A percentile compares a stretch with the other conserved stretches of the same genome.
Conservation (phyloP, 495 filamentous ascomycete species). For the Aspergillus nidulans region DNA sequence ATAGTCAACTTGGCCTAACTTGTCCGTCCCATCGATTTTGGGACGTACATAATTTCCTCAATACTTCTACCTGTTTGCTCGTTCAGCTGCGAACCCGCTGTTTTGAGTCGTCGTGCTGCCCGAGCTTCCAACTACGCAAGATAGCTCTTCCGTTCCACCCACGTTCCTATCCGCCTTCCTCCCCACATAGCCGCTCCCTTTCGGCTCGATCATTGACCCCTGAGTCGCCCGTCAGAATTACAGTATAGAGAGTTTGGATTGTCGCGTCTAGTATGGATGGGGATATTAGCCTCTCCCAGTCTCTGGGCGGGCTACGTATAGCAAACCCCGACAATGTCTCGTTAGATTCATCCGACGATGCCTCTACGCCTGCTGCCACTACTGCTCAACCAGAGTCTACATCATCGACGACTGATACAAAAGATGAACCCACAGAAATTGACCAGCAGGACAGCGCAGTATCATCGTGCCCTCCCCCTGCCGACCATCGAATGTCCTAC, state of each 20-base stretch:
- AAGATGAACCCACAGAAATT: slow-evolving; percentile 15
- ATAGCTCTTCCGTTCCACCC: slow-evolving; percentile 11
- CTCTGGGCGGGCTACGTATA: slow-evolving; percentile 90
- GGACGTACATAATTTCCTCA: slow-evolving; percentile 7
- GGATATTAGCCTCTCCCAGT: slow-evolving; percentile 87
- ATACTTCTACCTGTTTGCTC: slow-evolving; percentile 2
- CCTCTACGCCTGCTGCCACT: slow-evolving; percentile 19
- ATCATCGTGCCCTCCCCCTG: slow-evolving; percentile 5
- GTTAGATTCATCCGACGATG: slow-evolving; percentile 50
- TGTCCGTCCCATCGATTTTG: slow-evolving; percentile 12
- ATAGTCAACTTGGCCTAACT: slow-evolving; percentile 25
- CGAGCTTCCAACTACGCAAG: slow-evolving; percentile 10
- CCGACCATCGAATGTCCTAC: slow-evolving; percentile 29
- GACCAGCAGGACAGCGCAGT: slow-evolving; percentile 20
- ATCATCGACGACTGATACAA: slow-evolving; percentile 18
- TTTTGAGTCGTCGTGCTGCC: slow-evolving; percentile 6
- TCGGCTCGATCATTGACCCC: slow-evolving; percentile 3
- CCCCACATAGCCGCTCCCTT: slow-evolving; percentile 9
- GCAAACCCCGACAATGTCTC: slow-evolving; percentile 91
- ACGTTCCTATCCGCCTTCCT: slow-evolving; percentile 13
- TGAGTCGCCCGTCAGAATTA: not conserved
- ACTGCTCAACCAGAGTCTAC: slow-evolving; percentile 23
- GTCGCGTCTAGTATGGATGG: slow-evolving; percentile 64
- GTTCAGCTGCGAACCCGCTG: not conserved
- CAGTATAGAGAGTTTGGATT: not conserved